These are phyloP conservation scores for Xylariaceae sp. DNA, from an alignment of 2,329 filamentous ascomycete genomes.

Conservation along the genomic window DNA sequence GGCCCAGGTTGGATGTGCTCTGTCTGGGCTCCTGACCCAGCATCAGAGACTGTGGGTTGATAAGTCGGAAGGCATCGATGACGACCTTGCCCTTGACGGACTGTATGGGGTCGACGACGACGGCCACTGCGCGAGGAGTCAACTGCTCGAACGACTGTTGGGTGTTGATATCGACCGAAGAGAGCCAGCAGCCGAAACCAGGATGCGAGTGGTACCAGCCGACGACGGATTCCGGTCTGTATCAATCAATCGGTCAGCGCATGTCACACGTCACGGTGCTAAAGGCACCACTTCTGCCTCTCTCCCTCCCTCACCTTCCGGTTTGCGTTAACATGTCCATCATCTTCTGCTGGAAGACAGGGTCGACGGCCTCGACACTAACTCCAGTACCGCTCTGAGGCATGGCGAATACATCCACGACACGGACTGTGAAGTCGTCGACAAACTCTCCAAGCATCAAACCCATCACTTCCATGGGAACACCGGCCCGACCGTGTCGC, in stretches of 20 bases:
- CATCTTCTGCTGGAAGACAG: slow-evolving; percentile 99
- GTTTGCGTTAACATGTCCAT: slow-evolving; percentile 99
- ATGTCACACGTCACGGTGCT: no score
- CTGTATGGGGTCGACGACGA: slow-evolving; percentile 97
- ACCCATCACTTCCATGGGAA: slow-evolving; percentile 99
- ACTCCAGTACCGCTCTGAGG: slow-evolving; percentile 97
- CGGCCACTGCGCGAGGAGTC: slow-evolving; percentile 90
- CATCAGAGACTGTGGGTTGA: slow-evolving; percentile 96
- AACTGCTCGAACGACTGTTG: slow-evolving; percentile 99
- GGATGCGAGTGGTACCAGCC: slow-evolving; percentile 99
- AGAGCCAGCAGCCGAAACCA: slow-evolving; percentile 98
- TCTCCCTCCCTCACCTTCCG: slow-evolving; percentile 65
- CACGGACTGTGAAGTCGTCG: slow-evolving; percentile 96
- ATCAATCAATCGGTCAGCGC: slow-evolving; percentile 32
- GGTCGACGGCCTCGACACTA: slow-evolving; percentile 95
- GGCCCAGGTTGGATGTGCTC: slow-evolving; percentile 94
- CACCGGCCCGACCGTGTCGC: slow-evolving; percentile 91
- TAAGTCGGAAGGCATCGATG: slow-evolving; percentile 96
- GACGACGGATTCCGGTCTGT: slow-evolving; percentile 89
- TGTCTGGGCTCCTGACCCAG: slow-evolving; percentile 96
- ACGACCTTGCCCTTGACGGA: slow-evolving; percentile 99
- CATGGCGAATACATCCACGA: slow-evolving; percentile 99
- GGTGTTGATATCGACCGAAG: slow-evolving; percentile 98
- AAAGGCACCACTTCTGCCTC: no score
- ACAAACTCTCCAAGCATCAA: slow-evolving; percentile 98